Base-by-base conservation (phyloP, 2,329 filamentous ascomycete genomes). In the Fusarium sp. region DNA sequence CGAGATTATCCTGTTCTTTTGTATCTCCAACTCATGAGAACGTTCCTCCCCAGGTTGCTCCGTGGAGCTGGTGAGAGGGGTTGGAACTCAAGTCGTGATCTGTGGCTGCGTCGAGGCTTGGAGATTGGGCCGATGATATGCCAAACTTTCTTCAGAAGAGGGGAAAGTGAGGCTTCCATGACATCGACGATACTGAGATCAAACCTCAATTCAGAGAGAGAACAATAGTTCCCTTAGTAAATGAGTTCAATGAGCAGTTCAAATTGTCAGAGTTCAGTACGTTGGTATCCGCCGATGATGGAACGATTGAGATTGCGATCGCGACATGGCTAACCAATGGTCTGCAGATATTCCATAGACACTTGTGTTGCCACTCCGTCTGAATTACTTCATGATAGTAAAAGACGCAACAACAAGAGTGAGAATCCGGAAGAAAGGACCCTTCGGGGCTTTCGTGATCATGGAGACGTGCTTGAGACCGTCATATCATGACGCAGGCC, bases 1-100 rank as follows among this genome's bases (percentile, higher is more conserved):
- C 4, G 68, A 55, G 68, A 37, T 32, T n/a, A 12, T 23, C 23
- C 20, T 28, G 55, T 23, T 66, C 73, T 73, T 74, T 58, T 74
- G 71, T 60, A 49, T 65, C 20, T 40, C 14, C 8, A 13, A 28
- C 11, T 37, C 21, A 37, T 34, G 7, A 30, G 14, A 28, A 21
- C 18, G 4, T 7, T 4, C 10, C 4, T 3, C 9, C 11, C 34
- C 11, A n/a, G 13, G 18, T 30, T 23, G 20, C 53, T 25, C 18
- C 7, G n/a, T 3, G 43, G 28, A 43, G 13, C n/a, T 34, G 20
- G 40, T 25, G 12, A 37, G 21, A 51, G 23, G 58, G 50, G 58
- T n/a, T 68, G 58, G 54, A 63, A 18, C 25, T 7, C 28, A 34
- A n/a, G 32, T 27, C 6, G 30, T 49, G n/a, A n/a, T 51, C 28